phyloP scores from a whole-genome alignment of 352 stramenopile genomes.

The Pythium scleroteichum region DNA sequence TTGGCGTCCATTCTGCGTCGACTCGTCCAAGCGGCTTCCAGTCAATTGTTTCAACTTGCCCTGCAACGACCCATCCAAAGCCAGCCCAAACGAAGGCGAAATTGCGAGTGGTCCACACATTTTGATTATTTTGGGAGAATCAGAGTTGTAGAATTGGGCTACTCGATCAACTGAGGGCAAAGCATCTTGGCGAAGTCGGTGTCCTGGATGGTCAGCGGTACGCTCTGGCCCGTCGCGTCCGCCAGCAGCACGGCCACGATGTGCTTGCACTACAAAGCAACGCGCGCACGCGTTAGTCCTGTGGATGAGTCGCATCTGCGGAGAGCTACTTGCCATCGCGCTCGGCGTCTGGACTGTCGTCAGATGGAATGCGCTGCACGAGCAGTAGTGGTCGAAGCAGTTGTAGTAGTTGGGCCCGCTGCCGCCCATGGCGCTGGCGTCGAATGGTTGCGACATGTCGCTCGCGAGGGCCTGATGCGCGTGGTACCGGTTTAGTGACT shows the following conservation, averaged over 20 bases:
- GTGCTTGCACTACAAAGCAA: slow-evolving; percentile 86
- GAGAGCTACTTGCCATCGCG: slow-evolving; percentile 37
- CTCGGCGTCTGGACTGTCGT: slow-evolving; percentile 37
- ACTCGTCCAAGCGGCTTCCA: slow-evolving; percentile 6
- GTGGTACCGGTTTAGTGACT: slow-evolving; percentile 65
- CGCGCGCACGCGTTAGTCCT: no score
- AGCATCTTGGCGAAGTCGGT: slow-evolving; percentile 63
- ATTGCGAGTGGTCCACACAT: slow-evolving; percentile 14
- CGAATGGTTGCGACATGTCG: slow-evolving; percentile 43
- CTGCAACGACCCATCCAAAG: slow-evolving; percentile 22
- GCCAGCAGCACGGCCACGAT: slow-evolving; percentile 63
- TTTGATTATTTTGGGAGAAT: slow-evolving; percentile 3
- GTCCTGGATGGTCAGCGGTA: slow-evolving; percentile 55
- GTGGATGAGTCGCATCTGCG: no score
- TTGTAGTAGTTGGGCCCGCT: slow-evolving; percentile 69
- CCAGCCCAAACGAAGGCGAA: slow-evolving; percentile 11
- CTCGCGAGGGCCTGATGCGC: not conserved
- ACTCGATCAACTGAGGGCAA: slow-evolving; percentile 31
- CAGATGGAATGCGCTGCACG: slow-evolving; percentile 56
- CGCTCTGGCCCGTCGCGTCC: slow-evolving; percentile 48
- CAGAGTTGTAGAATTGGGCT: slow-evolving; percentile 6
- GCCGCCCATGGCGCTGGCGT: slow-evolving; percentile 39
- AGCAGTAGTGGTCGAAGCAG: slow-evolving; percentile 71
- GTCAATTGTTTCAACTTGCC: slow-evolving; percentile 30
- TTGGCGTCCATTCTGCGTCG: slow-evolving; percentile 17